Conservation (phyloP, 2,329 filamentous ascomycete genomes). For the Ophiostoma ips region DNA sequence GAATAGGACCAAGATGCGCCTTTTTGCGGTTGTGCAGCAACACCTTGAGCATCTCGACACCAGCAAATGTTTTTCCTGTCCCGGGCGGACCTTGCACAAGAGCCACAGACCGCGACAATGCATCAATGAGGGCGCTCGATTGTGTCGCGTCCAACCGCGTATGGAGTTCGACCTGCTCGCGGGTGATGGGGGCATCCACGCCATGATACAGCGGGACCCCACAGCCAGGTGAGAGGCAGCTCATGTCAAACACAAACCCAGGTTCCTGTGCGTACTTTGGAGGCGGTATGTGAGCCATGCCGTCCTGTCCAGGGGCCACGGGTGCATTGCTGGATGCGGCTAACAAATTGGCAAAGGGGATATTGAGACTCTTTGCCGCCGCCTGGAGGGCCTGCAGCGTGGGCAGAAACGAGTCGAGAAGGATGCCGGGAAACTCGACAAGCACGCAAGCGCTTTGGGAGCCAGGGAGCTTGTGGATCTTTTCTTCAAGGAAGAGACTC, state of each 20-base stretch:
- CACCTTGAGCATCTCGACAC: constrained; percentile 42
- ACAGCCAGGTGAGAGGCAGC: constrained; percentile 16
- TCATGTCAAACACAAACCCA: constrained; percentile 36
- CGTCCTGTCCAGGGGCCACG: neutral
- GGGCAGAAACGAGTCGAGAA: constrained; percentile 43
- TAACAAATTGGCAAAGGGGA: constrained; percentile 38
- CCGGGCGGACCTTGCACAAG: constrained; percentile 59
- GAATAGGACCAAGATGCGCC: constrained; percentile 32
- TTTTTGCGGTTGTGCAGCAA: constrained; percentile 30
- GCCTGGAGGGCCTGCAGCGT: constrained; percentile 41
- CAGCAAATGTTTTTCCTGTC: constrained; percentile 52
- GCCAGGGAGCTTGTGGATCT: constrained; percentile 8
- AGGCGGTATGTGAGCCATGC: constrained; percentile 21
- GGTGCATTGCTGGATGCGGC: neutral
- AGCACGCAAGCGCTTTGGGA: constrained; percentile 19
- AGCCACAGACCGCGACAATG: constrained; percentile 38
- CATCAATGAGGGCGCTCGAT: constrained; percentile 35
- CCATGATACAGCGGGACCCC: constrained; percentile 5
- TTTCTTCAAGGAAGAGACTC: constrained; percentile 15
- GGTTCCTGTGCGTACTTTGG: constrained; percentile 35
- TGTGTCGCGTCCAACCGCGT: constrained; percentile 40
- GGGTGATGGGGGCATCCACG: neutral
- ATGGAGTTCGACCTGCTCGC: constrained; percentile 16
- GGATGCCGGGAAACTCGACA: constrained; percentile 47
- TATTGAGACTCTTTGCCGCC: constrained; percentile 28